Percentiles rank a stretch among this genome's conserved stretches.
Evolutionary conservation across 768 basidiomycete genomes (phyloP).

Genomic region (Phaeotremella fagi): DNA sequence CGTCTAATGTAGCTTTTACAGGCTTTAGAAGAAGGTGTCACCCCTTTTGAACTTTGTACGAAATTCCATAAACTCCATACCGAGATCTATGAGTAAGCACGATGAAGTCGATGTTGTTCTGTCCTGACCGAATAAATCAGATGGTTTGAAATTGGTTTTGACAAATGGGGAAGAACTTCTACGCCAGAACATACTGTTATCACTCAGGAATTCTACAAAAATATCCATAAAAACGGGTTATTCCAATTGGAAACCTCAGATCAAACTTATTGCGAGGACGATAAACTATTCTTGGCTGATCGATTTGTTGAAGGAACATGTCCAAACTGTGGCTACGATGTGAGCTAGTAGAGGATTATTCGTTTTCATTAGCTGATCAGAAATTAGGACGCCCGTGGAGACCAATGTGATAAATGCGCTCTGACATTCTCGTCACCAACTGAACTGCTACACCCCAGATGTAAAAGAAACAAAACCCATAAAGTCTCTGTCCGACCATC

Average conservation of each 20-base stretch:
- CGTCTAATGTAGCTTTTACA: slow-evolving; percentile 2
- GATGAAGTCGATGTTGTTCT: not conserved
- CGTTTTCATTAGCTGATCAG: too few relatives aligned
- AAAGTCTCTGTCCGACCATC: slow-evolving; percentile 69
- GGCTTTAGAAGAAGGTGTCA: slow-evolving; percentile 48
- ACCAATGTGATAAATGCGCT: slow-evolving; percentile 93
- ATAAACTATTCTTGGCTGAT: slow-evolving; percentile 91
- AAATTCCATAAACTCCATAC: slow-evolving; percentile 84
- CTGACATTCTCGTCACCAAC: slow-evolving; percentile 82
- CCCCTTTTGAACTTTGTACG: slow-evolving; percentile 61
- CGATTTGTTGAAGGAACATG: slow-evolving; percentile 98
- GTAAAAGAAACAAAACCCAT: slow-evolving; percentile 77
- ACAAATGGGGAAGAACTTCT: slow-evolving; percentile 93
- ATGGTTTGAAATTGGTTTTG: slow-evolving; percentile 97
- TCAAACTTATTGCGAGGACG: slow-evolving; percentile 92
- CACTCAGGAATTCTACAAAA: slow-evolving; percentile 80
- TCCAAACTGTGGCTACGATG: slow-evolving; percentile 83
- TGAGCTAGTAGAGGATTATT: slow-evolving; percentile 44
- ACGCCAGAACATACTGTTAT: slow-evolving; percentile 85
- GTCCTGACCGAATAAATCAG: slow-evolving; percentile 14
- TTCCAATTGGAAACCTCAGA: slow-evolving; percentile 80
- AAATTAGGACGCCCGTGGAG: slow-evolving; percentile 86
- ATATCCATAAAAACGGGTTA: slow-evolving; percentile 69
- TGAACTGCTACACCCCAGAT: slow-evolving; percentile 90
- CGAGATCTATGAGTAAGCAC: slow-evolving; percentile 70